Evolutionary conservation across 116 monocot species (phyloP), one percentile per base, ranked within the genome.

Genomic region (Papilionanthe hybrid): DNA sequence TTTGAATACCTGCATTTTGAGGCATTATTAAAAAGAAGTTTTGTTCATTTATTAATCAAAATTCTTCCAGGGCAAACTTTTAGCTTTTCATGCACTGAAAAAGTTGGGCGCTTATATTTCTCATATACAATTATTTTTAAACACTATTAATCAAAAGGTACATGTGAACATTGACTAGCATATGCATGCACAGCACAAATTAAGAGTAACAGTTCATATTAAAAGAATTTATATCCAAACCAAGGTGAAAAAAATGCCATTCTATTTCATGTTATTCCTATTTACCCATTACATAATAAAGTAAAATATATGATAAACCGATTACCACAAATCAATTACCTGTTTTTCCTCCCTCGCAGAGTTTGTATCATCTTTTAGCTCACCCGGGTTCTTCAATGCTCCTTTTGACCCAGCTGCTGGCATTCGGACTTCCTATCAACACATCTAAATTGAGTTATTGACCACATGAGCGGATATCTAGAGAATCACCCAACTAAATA

Each of bases 401-500:
- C 91, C 89, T 85, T 97, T 97, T 15, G 91, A 71, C 44, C 97
- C 94, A 81, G 94, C 91, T 56, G 97, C 94, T 57, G 97, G 94
- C 86, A 97, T 92, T 72, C 97, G 86, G 72, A 97, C 97, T 85
- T 97, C 97, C 97, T 97, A 81, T 48, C 48, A 83, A 23, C 78
- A 77, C 45, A 11, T 13, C 53, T 45, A 10, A 58, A 43, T 69
- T 11, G 13, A 69, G 30, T 69, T 69, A 32, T 32, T 69, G 69
- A 69, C 6, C 32, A 69, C 5, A 32, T 15, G 23, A 69, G 30
- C 15, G 25, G 30, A 28, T 30, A 28, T 69, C 69, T 69, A 30
- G 25, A 69, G 4, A 69, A 30, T 69, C 69, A 69, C 15, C 23
- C 32, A 69, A 32, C 28, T 67, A 67, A 67, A 67, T n/a, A n/a